Evolutionary conservation across 805 yeast species (phyloP).

Genomic region (Metschnikowia continentalis): DNA sequence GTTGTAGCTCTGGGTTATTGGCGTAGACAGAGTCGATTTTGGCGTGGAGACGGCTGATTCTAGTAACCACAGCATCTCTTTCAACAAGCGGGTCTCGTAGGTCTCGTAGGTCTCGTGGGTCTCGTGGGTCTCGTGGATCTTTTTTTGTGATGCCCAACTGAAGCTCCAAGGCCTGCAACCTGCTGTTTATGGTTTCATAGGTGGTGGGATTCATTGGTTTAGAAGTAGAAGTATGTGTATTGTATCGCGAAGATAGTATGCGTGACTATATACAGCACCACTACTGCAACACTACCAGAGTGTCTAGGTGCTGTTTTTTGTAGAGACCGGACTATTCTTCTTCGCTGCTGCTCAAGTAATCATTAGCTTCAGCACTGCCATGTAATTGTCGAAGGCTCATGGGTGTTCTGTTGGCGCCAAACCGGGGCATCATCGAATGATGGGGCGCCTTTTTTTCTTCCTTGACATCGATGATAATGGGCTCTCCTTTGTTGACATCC

Average conservation of each 20-base stretch:
- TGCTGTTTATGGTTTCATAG: not conserved
- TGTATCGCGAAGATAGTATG: constrained; percentile 1
- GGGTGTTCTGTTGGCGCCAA: constrained; percentile 22
- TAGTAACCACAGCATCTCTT: constrained; percentile 2
- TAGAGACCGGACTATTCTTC: constrained; percentile 21
- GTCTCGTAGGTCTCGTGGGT: too few species aligned
- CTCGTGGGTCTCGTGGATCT: not conserved
- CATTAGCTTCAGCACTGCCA: constrained; percentile 23
- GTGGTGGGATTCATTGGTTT: not conserved
- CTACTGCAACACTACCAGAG: constrained; percentile 2
- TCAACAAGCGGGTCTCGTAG: not conserved
- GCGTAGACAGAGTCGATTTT: constrained; percentile 9
- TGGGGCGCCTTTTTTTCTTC: constrained; percentile 16
- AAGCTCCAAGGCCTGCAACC: constrained; percentile 6
- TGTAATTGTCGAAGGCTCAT: constrained; percentile 38
- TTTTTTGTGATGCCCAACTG: constrained; percentile 4
- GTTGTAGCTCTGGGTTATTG: constrained; percentile 9
- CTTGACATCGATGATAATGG: constrained; percentile 24
- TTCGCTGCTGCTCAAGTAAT: constrained; percentile 30
- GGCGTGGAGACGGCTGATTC: constrained; percentile 10
- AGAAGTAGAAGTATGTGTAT: not conserved
- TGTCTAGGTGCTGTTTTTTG: not conserved
- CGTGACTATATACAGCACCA: constrained; percentile 1
- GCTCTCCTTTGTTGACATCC: constrained; percentile 20
- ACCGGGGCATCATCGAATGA: constrained; percentile 3